Percentiles rank a stretch among this genome's conserved stretches.
Evolutionary conservation across 805 yeast genomes (phyloP).

Genomic region (Metschnikowia orientalis): DNA sequence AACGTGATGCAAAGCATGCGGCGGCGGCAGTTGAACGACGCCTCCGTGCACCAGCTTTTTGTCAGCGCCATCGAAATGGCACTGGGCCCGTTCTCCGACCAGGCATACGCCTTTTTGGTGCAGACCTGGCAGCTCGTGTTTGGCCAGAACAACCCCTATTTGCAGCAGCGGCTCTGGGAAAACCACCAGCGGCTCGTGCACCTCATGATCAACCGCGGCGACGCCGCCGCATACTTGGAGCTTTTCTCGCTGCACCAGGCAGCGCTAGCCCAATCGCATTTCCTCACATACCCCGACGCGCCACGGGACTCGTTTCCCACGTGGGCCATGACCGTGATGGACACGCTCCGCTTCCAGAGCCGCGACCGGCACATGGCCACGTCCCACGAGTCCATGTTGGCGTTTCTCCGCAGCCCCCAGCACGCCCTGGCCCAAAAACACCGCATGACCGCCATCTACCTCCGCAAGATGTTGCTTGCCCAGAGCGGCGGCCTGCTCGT

Average conservation of each 20-base stretch:
- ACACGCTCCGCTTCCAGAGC: slow-evolving; percentile 18
- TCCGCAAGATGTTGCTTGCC: slow-evolving; percentile 20
- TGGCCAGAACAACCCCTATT: neutral
- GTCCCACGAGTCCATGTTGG: slow-evolving; percentile 1
- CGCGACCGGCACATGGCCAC: neutral
- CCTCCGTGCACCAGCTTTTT: slow-evolving; percentile 18
- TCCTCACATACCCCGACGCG: neutral
- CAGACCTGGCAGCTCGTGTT: slow-evolving; percentile 25
- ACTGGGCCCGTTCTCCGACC: slow-evolving; percentile 16
- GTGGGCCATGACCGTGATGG: slow-evolving; percentile 15
- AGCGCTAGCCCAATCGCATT: slow-evolving; percentile 3
- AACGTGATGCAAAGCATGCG: slow-evolving; percentile 5
- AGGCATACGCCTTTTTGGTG: slow-evolving; percentile 18
- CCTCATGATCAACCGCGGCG: slow-evolving; percentile 25
- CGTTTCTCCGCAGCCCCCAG: slow-evolving; percentile 15
- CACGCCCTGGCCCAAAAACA: slow-evolving; percentile 18
- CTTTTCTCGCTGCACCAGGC: slow-evolving; percentile 6
- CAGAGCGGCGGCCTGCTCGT: slow-evolving; percentile 6
- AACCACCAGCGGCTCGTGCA: slow-evolving; percentile 23
- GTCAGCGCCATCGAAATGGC: slow-evolving; percentile 22
- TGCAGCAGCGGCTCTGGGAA: slow-evolving; percentile 12
- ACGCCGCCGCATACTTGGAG: slow-evolving; percentile 20
- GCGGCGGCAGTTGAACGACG: slow-evolving; percentile 7
- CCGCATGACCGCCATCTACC: slow-evolving; percentile 15
- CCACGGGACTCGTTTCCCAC: slow-evolving; percentile 1